Evolutionary conservation across 371 early-diverging fungal genomes (phyloP).

Genomic region (Ecytonucleospora hepatopenaei): DNA sequence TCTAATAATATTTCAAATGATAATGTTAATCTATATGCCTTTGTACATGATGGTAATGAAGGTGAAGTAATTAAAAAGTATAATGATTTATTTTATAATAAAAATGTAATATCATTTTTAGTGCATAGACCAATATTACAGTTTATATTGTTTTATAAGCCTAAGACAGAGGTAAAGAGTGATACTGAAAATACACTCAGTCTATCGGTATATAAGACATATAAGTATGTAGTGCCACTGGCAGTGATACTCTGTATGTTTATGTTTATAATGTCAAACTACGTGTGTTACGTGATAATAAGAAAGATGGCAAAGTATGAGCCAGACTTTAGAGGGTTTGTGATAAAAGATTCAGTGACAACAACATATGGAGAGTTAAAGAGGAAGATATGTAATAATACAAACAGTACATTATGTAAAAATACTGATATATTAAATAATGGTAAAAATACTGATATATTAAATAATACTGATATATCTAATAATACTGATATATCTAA

Average conservation of each 20-base stretch:
- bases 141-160: neutral
- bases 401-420: no score
- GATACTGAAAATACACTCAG: neutral
- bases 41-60: neutral
- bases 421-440: no score
- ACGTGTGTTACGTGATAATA: neutral
- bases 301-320: neutral
- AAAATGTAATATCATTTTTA: neutral
- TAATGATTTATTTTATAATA: neutral
- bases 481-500: no score
- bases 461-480: no score
- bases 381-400: no score
- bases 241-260: neutral
- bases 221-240: neutral
- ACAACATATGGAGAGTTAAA: neutral
- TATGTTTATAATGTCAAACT: neutral
- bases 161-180: neutral
- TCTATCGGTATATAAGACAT: no score
- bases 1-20: no score
- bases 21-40: neutral
- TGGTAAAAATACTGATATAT: no score
- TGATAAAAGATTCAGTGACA: neutral
- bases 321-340: neutral
- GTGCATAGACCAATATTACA: neutral
- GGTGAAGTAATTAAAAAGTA: conserved; percentile 1